Conservation (phyloP, 805 yeast species). For the Blastobotrys chiropterorum region DNA sequence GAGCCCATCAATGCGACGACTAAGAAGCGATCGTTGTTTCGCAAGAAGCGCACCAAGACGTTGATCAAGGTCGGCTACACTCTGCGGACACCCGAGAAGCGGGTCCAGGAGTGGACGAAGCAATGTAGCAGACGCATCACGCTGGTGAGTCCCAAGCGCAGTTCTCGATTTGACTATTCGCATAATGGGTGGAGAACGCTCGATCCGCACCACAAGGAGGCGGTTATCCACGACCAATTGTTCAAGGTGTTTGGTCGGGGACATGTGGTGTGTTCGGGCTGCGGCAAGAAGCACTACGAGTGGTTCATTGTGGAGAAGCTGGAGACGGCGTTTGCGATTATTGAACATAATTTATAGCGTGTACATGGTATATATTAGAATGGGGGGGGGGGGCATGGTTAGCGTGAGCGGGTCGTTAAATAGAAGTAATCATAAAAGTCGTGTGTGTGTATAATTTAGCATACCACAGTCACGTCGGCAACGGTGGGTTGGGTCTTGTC, state of each 20-base stretch:
- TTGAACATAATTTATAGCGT: slow-evolving; percentile 8
- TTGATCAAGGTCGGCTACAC: slow-evolving; percentile 30
- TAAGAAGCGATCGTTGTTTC: not conserved
- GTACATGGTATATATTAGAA: too few species aligned
- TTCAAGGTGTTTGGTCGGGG: slow-evolving; percentile 24
- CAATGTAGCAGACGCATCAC: slow-evolving; percentile 25
- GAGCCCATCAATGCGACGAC: slow-evolving; percentile 2
- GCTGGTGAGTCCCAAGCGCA: slow-evolving; percentile 16
- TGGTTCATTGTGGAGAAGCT: slow-evolving; percentile 23
- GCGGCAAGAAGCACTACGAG: slow-evolving; percentile 22
- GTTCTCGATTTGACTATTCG: slow-evolving; percentile 9
- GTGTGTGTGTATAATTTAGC: too few species aligned
- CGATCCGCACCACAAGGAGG: slow-evolving; percentile 20
- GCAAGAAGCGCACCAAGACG: slow-evolving; percentile 1
- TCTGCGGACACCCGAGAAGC: slow-evolving; percentile 20
- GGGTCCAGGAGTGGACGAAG: slow-evolving; percentile 27
- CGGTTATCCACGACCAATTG: slow-evolving; percentile 19
- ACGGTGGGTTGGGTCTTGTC: not conserved
- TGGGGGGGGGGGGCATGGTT: not conserved
- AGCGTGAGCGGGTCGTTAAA: too few species aligned
- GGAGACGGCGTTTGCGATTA: slow-evolving; percentile 5
- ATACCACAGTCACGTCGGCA: not conserved
- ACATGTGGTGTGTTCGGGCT: slow-evolving; percentile 26
- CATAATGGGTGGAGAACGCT: slow-evolving; percentile 24
- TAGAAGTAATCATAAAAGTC: too few species aligned